phyloP scores from a whole-genome alignment of 2,329 filamentous ascomycete genomes.

The Fusarium sp. region DNA sequence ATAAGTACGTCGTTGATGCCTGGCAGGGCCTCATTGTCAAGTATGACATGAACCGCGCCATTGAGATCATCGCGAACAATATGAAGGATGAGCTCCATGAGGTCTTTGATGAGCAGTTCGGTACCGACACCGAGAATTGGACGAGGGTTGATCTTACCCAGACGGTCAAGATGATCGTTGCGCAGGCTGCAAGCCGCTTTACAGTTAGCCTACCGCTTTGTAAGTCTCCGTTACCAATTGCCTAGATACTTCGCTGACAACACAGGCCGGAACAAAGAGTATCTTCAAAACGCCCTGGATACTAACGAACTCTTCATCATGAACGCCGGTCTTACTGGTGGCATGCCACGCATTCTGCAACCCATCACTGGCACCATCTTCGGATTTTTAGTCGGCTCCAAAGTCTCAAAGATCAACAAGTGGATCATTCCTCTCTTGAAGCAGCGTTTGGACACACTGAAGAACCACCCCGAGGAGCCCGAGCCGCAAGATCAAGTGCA shows the following conservation, averaged over 20 bases:
- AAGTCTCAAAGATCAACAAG: conserved; percentile 47
- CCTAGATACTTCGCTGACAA: neutral
- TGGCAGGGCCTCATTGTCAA: conserved; percentile 56
- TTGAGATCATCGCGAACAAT: conserved; percentile 53
- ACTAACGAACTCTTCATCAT: conserved; percentile 53
- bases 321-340: conserved; percentile 52
- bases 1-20: conserved; percentile 51
- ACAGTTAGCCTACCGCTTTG: conserved; percentile 53
- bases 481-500: conserved; percentile 58
- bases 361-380: conserved; percentile 51
- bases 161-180: conserved; percentile 49
- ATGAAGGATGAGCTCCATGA: conserved; percentile 54
- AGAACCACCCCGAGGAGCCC: conserved; percentile 19
- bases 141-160: conserved; percentile 51
- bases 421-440: conserved; percentile 46
- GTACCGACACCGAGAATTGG: conserved; percentile 53
- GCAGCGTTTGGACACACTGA: conserved; percentile 27
- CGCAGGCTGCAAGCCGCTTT: conserved; percentile 52
- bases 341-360: conserved; percentile 50
- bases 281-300: conserved; percentile 49
- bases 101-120: conserved; percentile 55
- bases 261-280: conserved; percentile 53
- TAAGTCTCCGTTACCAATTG: conserved; percentile 18
- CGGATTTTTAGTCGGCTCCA: conserved; percentile 39
- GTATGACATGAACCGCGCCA: conserved; percentile 52